Base-by-base conservation (phyloP, 2,329 filamentous ascomycete genomes). In the Cordyceps farinosa region DNA sequence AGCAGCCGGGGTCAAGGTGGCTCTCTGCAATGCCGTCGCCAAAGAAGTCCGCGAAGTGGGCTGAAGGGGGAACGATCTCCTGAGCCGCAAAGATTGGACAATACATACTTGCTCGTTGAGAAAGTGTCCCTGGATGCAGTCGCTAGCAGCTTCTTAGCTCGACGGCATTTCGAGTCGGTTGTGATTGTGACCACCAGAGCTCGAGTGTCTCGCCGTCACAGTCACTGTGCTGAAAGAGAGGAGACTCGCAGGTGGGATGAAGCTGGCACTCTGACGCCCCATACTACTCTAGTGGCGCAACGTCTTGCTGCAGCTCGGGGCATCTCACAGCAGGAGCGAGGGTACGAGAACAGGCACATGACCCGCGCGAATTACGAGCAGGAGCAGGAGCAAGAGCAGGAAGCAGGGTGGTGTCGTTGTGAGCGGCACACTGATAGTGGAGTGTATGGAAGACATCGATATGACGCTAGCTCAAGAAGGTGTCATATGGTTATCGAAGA, bases 1-100 rank as follows among this genome's bases (percentile, higher is more conserved):
- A 8, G 88, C 89, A 1, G 92, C 93, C 1, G 94, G 95, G 2
- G 84, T 98, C 45, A 85, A 83, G 68, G 94, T 98, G 34, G 93
- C 96, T 69, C 80, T 98, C 67, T 96, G 85, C 71, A 85, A 87
- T 72, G 86, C 85, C 13, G 76, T 84, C 44, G 84, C 84, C 45
- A 81, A 75, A 66, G 80, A 86, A 69, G 78, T 84, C 34, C 76
- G 76, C 64, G 74, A 78, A 54, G 70, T 79, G 67, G 75, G 74
- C 63, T 79, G 68, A 74, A 38, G 27, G 11, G 30, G 15, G 13
- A 15, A 52, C 17, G 17, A 45, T 42, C 11, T 29, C 38, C 36
- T 9, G 27, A n/a, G 15, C 17, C 30, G 30, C 42, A 47, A 17
- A 15, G 29, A 57, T 36, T 27, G 11, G 42, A 10, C 17, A 27